Evolutionary conservation across 208 protist species (phyloP), one percentile per base, ranked within the genome.

Genomic region (Trypanosoma lewisi): DNA sequence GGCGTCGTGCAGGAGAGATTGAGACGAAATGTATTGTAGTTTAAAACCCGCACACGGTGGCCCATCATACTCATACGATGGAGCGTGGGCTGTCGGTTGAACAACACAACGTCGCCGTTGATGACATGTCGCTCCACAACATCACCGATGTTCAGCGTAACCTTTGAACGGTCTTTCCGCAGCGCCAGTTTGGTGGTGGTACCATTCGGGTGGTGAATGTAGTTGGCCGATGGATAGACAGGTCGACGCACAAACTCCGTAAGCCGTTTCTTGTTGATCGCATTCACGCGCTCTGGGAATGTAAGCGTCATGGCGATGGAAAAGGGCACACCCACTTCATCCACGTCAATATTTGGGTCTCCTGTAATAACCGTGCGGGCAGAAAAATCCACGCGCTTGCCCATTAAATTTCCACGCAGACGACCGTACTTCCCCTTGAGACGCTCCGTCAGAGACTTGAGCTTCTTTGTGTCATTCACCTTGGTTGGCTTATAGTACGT

Each of bases 1-100:
- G 99, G 98, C 33, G 98, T 97, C 0, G 98, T 99, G 56, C 98
- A 98, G 33, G 87, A 98, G 6, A 99, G 85, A 83, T 99, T 99
- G 3, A 99, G 82, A 61, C 99, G 93, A 73, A 99, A 99, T 9
- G 99, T 99, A 39, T 96, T 98, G 82, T 98, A 99, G 58, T 98
- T 98, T 55, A 99, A 87, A 48, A 99, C 87, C 23, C 94, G 96
- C 19, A 97, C 83, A n/a, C 86, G 80, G 70, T 98, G 98, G 31
- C 98, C 98, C 99, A 99, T 99, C 94, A 99, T 99, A 84, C 91
- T 98, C 99, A 99, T 99, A 60, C 99, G 99, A 83, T 99, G 99
- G 28, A 99, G 90, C 16, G 99, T 99, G 6, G 99, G 99, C 87
- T 99, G 99, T 23, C 99, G 91, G 78, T 99, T 99, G 84, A 99